phyloP scores from a whole-genome alignment of 2,329 filamentous ascomycete species.

The Fusarium redolens region DNA sequence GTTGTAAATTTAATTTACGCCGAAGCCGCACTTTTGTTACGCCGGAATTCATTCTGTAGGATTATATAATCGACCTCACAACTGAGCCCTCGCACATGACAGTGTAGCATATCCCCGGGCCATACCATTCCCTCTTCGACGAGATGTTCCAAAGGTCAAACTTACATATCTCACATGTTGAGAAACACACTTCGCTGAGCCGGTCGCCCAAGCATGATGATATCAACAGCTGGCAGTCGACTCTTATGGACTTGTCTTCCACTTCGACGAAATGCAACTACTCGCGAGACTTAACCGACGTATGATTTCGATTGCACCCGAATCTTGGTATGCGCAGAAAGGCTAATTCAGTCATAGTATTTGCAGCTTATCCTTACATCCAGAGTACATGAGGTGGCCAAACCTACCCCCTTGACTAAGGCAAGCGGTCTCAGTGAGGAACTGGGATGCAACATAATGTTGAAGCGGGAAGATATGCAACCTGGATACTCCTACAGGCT shows the following conservation, averaged over 20 bases:
- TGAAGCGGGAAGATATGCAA: neutral
- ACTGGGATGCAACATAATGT: neutral
- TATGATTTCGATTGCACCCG: neutral
- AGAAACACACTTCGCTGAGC: fast-evolving
- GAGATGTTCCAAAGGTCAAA: neutral
- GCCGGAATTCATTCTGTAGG: neutral
- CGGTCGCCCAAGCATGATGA: neutral
- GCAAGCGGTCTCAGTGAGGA: neutral
- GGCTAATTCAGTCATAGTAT: neutral
- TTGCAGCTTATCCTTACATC: neutral
- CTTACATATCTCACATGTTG: fast-evolving
- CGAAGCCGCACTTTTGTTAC: neutral
- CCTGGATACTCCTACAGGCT: neutral
- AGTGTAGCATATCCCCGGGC: fast-evolving
- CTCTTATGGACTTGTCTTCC: too few relatives aligned
- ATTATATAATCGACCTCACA: neutral
- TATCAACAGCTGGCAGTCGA: neutral
- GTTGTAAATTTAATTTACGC: too few relatives aligned
- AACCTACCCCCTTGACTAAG: neutral
- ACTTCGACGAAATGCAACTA: too few relatives aligned
- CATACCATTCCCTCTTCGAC: neutral
- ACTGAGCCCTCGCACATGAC: neutral
- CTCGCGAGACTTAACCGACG: neutral
- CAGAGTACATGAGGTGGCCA: neutral
- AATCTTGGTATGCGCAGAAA: too few relatives aligned